Evolutionary conservation across 176 grass and related monocot species (phyloP).

Genomic region (Lolium rigidum): DNA sequence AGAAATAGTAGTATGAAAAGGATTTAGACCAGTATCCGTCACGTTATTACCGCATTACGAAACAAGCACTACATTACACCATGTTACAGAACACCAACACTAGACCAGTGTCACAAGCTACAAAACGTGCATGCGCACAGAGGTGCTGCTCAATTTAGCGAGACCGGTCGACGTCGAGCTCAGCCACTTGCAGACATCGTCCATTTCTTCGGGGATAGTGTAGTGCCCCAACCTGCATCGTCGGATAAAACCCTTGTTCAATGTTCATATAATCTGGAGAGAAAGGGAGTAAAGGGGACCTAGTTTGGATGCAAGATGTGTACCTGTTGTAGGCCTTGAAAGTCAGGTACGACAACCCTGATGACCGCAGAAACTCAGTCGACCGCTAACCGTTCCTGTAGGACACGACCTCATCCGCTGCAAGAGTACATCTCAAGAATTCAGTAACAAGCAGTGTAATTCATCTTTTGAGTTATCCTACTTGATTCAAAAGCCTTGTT

Average conservation of each 20-base stretch:
- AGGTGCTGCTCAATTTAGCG: slow-evolving; percentile 38
- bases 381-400: slow-evolving; percentile 82
- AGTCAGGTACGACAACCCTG: slow-evolving; percentile 53
- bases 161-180: slow-evolving; percentile 55
- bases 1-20: too few relatives aligned
- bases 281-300: too few relatives aligned
- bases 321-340: too few relatives aligned
- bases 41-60: too few relatives aligned
- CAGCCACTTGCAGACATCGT: slow-evolving; percentile 77
- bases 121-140: not conserved
- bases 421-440: not conserved
- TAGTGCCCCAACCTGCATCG: slow-evolving; percentile 70
- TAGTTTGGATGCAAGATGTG: not conserved
- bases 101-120: too few relatives aligned
- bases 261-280: not conserved
- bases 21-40: too few relatives aligned
- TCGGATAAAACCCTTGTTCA: not conserved
- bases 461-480: not conserved
- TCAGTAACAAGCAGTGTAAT: not conserved
- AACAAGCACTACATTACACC: too few relatives aligned
- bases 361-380: slow-evolving; percentile 57
- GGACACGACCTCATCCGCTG: slow-evolving; percentile 77
- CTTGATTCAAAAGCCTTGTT: too few relatives aligned
- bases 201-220: slow-evolving; percentile 91
- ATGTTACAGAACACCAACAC: too few relatives aligned